Percentiles rank a stretch among this genome's conserved stretches.
Conservation (phyloP, 257 asterid genomes). For the Henckelia pumila region DNA sequence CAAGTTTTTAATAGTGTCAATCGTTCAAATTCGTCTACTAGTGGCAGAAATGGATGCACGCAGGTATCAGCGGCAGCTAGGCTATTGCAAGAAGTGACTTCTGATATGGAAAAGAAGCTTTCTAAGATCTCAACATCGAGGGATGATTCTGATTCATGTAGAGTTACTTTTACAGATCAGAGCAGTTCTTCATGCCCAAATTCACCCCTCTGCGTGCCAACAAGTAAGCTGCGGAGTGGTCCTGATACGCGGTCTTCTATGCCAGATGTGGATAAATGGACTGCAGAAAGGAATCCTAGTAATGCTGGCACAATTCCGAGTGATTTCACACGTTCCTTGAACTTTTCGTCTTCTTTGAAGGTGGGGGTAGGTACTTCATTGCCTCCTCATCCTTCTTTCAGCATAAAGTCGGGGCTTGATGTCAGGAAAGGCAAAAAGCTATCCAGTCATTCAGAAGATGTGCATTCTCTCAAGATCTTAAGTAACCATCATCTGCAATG, state of each 20-base stretch:
- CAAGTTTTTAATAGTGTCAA: conserved; percentile 32
- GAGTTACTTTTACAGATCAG: conserved; percentile 23
- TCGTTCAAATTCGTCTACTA: conserved; percentile 38
- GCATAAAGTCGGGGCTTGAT: conserved; percentile 42
- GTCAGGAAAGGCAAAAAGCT: conserved; percentile 48
- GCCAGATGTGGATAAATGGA: conserved; percentile 54
- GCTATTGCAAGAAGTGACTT: conserved; percentile 65
- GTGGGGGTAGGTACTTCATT: conserved; percentile 44
- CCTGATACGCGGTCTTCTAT: conserved; percentile 45
- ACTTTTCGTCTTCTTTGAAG: conserved; percentile 40
- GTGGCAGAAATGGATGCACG: conserved; percentile 27
- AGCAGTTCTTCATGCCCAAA: conserved; percentile 51
- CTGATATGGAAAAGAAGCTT: conserved; percentile 39
- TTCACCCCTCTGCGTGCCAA: conserved; percentile 45
- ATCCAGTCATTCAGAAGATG: conserved; percentile 52
- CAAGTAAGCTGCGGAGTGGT: conserved; percentile 29
- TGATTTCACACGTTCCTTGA: conserved; percentile 56
- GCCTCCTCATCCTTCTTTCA: conserved; percentile 69
- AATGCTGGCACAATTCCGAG: conserved; percentile 25
- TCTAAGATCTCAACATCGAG: conserved; percentile 35
- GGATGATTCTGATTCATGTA: conserved; percentile 31
- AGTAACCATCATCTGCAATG: conserved; percentile 59
- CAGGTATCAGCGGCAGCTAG: conserved; percentile 61
- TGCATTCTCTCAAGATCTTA: conserved; percentile 64
- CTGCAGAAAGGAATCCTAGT: conserved; percentile 35